Base-by-base conservation (phyloP, 345 rosid genomes). In the Aurinia saxatilis region DNA sequence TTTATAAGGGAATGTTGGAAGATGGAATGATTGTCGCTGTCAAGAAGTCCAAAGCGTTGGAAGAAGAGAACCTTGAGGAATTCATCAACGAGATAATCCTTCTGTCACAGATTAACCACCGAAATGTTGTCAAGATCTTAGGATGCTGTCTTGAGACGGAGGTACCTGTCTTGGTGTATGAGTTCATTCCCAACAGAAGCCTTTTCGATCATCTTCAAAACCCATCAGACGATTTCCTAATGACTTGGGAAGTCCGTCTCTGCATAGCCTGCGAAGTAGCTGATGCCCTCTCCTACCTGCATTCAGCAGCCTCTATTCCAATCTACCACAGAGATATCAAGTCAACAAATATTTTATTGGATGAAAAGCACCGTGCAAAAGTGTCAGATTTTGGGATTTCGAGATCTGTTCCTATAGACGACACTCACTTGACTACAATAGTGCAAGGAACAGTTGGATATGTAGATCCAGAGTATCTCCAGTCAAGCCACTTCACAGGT, bases 361-460 rank as follows among this genome's bases (percentile, higher is more conserved):
- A 80, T 7, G 70, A 61, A 14, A 65, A 10, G 7, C 60, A 41
- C 35, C 52, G 52, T 0, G 78, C 78, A 1, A 79, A 79, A 65
- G 80, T 79, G 4, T 66, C 86, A 3, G 86, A 81, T 60, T 81
- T 81, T 54, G 83, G 86, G 2, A 74, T 77, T 3, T 81, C 83
- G 1, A 75, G 78, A 34, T 50, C 74, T 7, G 69, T 81, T 50
- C 78, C 78, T 0, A 7, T 74, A 21, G 78, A 81, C 23, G 67
- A 74, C 8, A 65, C 73, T 34, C 77, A 75, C 64, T 42, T 81
- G 56, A 65, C 78, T 1, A 78, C 82, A 13, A 23, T 71, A 0
- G 74, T 70, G 41, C 68, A 70, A 47, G 74, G 68, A n/a, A 70
- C 74, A 23, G 18, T 70, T 54, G 74, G 69, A 55, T 70, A 70